phyloP scores from a whole-genome alignment of 257 asterid species.

The Salvia rosmarinus region DNA sequence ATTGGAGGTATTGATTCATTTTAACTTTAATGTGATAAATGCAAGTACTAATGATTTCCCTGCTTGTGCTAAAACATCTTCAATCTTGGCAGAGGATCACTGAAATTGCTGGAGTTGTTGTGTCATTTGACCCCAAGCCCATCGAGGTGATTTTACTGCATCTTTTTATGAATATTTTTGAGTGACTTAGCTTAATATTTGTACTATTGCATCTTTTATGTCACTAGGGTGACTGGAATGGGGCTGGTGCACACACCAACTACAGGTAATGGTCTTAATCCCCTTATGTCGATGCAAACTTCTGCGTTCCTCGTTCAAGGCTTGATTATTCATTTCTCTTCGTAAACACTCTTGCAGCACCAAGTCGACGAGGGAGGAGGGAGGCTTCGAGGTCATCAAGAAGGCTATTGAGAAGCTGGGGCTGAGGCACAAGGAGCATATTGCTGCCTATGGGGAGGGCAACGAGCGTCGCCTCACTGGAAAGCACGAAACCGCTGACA shows the following conservation, averaged over 20 bases:
- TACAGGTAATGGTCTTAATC: conserved; percentile 53
- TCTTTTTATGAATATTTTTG: background rate
- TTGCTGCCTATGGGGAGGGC: conserved; percentile 88
- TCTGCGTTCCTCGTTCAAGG: background rate
- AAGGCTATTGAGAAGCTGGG: conserved; percentile 79
- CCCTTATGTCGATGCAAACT: background rate
- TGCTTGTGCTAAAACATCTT: conserved; percentile 13
- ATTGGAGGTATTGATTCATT: conserved; percentile 56
- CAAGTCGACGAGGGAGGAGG: conserved; percentile 74
- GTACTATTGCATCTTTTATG: background rate
- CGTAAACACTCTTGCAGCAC: conserved; percentile 51
- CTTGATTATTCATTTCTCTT: background rate
- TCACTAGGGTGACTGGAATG: conserved; percentile 85
- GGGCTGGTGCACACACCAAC: conserved; percentile 92
- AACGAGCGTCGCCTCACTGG: conserved; percentile 93
- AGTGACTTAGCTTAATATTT: background rate
- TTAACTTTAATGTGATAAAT: background rate
- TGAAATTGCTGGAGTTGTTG: conserved; percentile 75
- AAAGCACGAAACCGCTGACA: conserved; percentile 77
- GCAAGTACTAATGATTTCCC: background rate
- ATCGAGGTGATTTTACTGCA: conserved; percentile 44
- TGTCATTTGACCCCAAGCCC: conserved; percentile 87
- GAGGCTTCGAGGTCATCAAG: conserved; percentile 73
- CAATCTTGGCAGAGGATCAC: conserved; percentile 73
- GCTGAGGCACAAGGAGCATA: conserved; percentile 78